Conservation (phyloP, 495 filamentous ascomycete species). For the Talaromyces wortmannii region DNA sequence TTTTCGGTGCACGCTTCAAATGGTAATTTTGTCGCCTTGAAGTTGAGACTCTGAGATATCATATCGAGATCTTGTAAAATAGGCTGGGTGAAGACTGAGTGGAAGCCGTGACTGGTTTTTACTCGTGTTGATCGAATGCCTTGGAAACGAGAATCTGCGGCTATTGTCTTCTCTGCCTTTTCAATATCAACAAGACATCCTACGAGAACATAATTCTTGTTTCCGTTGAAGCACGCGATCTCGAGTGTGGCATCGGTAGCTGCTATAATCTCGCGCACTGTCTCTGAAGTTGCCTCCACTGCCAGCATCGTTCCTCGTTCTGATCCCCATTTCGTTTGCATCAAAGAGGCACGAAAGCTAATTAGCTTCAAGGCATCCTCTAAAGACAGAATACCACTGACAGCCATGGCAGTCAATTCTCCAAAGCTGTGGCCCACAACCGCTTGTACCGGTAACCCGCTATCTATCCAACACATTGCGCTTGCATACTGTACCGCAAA, state of each 20-base stretch:
- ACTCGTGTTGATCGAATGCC: not conserved
- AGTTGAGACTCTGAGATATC: not conserved
- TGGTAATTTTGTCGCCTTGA: not conserved
- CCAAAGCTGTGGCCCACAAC: constrained; percentile 39
- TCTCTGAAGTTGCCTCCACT: constrained; percentile 15
- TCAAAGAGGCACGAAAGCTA: constrained; percentile 24
- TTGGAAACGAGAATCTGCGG: not conserved
- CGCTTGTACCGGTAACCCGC: constrained; percentile 18
- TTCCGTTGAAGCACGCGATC: constrained; percentile 47
- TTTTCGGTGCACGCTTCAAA: not conserved
- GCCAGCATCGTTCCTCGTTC: constrained; percentile 36
- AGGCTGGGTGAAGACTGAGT: not conserved
- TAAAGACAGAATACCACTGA: constrained; percentile 19
- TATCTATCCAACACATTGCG: constrained; percentile 31
- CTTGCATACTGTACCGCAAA: constrained; percentile 33
- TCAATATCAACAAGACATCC: not conserved
- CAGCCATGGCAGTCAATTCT: constrained; percentile 21
- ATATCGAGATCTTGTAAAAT: not conserved
- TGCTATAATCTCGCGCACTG: constrained; percentile 11
- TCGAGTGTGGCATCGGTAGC: not conserved
- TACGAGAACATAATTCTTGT: constrained; percentile 26
- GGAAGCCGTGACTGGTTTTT: constrained; percentile 1
- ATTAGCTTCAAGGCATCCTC: constrained; percentile 26
- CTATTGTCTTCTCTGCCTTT: not conserved
- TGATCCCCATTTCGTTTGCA: constrained; percentile 28